These are phyloP conservation scores for Biscutella laevigata DNA, from an alignment of 441 rosid species.

Conservation along the genomic window DNA sequence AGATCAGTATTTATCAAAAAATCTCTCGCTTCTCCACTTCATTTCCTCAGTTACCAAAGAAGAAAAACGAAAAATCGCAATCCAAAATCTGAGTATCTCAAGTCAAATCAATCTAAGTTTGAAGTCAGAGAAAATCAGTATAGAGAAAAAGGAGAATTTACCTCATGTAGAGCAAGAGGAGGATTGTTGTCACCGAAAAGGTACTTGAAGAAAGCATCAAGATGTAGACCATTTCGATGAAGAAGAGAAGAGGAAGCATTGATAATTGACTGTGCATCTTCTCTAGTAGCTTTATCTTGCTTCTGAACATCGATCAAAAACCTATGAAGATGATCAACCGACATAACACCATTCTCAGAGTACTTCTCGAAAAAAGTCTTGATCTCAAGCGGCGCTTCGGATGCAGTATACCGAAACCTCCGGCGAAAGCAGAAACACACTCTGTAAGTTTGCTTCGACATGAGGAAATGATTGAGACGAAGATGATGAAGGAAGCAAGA, in stretches of 20 bases:
- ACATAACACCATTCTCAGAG: conserved; percentile 64
- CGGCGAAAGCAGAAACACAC: conserved; percentile 80
- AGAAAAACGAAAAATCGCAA: background rate
- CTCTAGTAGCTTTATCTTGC: conserved; percentile 46
- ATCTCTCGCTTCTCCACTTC: background rate
- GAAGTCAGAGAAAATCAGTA: background rate
- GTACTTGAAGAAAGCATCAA: conserved; percentile 71
- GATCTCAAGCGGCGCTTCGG: conserved; percentile 72
- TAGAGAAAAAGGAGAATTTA: conserved; percentile 2
- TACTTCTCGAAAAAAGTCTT: conserved; percentile 45
- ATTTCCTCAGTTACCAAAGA: background rate
- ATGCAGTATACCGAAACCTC: conserved; percentile 43
- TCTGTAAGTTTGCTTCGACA: conserved; percentile 82
- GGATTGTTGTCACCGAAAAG: conserved; percentile 54
- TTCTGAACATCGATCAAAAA: conserved; percentile 62
- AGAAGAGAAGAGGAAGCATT: conserved; percentile 37
- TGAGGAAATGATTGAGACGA: conserved; percentile 14
- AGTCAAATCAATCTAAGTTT: background rate
- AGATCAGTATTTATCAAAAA: background rate
- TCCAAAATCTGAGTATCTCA: background rate
- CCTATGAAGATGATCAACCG: conserved; percentile 48
- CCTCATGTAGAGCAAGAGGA: conserved; percentile 51
- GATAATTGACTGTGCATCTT: conserved; percentile 60
- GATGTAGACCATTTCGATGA: conserved; percentile 50
- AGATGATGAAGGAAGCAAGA: conserved; percentile 10